Conservation (phyloP, 805 yeast species). For the Kregervanrija fluxuum region DNA sequence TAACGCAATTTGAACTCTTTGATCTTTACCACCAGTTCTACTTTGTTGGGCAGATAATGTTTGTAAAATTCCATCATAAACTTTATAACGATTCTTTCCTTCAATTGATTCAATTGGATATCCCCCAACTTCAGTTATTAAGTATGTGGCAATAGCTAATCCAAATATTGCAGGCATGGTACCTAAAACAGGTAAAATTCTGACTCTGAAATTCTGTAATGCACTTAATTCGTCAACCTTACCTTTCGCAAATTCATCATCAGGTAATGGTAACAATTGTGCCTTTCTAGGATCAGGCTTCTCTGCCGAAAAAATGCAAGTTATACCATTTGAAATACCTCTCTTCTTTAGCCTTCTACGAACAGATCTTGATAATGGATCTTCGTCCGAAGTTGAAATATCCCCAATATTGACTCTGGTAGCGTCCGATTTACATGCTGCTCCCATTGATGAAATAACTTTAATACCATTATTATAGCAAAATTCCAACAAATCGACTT, state of each 20-base stretch:
- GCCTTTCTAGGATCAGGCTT: slow-evolving; percentile 97
- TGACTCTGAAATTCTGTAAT: slow-evolving; percentile 80
- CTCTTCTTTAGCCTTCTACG: slow-evolving; percentile 74
- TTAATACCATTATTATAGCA: slow-evolving; percentile 53
- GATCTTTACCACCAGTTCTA: slow-evolving; percentile 65
- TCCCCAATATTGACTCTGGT: slow-evolving; percentile 87
- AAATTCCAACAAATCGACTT: slow-evolving; percentile 78
- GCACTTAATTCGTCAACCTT: slow-evolving; percentile 84
- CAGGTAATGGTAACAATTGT: slow-evolving; percentile 73
- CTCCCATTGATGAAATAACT: slow-evolving; percentile 93
- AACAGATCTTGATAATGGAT: slow-evolving; percentile 82
- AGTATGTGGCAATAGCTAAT: slow-evolving; percentile 76
- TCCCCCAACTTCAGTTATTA: slow-evolving; percentile 73
- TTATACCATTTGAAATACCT: slow-evolving; percentile 71
- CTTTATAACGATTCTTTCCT: slow-evolving; percentile 79
- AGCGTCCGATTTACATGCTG: slow-evolving; percentile 94
- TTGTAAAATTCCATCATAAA: slow-evolving; percentile 78
- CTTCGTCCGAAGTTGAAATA: slow-evolving; percentile 85
- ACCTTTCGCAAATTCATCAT: slow-evolving; percentile 73
- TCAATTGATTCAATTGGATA: slow-evolving; percentile 89
- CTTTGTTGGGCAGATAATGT: slow-evolving; percentile 82
- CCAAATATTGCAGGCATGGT: slow-evolving; percentile 98
- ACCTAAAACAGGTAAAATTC: slow-evolving; percentile 93
- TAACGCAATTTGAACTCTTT: slow-evolving; percentile 65
- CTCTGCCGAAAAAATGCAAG: slow-evolving; percentile 89